These are phyloP conservation scores for Skeletonema costatum DNA, from an alignment of 108 stramenopile species.

Conservation along the genomic window DNA sequence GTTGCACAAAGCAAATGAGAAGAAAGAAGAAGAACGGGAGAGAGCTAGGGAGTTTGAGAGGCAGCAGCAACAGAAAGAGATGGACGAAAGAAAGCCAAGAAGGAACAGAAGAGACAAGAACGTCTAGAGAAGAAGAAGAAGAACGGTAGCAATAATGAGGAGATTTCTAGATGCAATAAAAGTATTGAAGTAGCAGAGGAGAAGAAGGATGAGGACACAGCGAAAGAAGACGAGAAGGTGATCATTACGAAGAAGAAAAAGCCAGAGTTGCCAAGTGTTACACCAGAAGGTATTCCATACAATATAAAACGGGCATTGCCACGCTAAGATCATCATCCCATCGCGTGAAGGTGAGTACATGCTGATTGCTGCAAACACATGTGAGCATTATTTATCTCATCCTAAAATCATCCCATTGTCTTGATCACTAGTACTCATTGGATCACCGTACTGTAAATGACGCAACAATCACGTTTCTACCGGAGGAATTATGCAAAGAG, in stretches of 20 bases:
- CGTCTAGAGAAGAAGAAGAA: conserved; percentile 27
- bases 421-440: conserved; percentile 32
- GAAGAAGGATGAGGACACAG: conserved; percentile 1
- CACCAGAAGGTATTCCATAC: conserved; percentile 33
- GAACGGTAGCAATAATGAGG: neutral
- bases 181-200: neutral
- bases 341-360: conserved; percentile 57
- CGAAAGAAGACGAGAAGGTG: neutral
- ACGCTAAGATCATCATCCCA: conserved; percentile 83
- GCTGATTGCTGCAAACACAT: neutral
- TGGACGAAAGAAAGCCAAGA: conserved; percentile 23
- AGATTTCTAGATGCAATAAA: neutral
- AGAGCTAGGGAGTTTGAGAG: conserved; percentile 9
- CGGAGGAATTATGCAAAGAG: conserved; percentile 51
- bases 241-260: neutral
- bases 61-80: conserved; percentile 11
- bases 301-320: conserved; percentile 77
- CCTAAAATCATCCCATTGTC: neutral
- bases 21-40: conserved; percentile 31
- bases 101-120: conserved; percentile 27
- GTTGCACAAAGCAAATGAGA: conserved; percentile 27
- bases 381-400: neutral
- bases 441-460: conserved; percentile 63
- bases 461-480: conserved; percentile 77
- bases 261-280: neutral